phyloP scores from a whole-genome alignment of 2,329 filamentous ascomycete genomes.

The Penicillium expansum region DNA sequence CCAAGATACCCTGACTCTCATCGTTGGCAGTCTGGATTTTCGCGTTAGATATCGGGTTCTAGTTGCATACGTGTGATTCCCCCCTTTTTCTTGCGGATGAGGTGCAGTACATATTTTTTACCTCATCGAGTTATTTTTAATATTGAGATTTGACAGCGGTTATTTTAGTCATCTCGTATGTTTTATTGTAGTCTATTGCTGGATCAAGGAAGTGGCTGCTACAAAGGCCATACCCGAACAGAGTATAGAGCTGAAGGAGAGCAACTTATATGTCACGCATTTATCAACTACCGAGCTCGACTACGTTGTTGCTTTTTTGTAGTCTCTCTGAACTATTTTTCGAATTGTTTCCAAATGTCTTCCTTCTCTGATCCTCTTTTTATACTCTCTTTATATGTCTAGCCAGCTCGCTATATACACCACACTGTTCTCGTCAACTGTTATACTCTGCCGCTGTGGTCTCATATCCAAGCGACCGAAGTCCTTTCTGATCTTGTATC shows the following conservation, averaged over 20 bases:
- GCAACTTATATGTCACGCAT: too few species aligned
- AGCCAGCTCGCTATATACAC: background rate
- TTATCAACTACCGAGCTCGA: too few species aligned
- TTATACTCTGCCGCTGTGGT: background rate
- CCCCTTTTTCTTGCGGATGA: background rate
- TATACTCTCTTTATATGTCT: background rate
- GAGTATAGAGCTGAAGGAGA: background rate
- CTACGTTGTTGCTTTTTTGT: too few species aligned
- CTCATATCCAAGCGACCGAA: background rate
- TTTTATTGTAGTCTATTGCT: background rate
- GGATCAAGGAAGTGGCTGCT: background rate
- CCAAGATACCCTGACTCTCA: slow-evolving; percentile 1
- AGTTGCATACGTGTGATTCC: background rate
- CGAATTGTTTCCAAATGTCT: too few species aligned
- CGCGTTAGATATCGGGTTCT: background rate
- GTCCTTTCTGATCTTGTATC: background rate
- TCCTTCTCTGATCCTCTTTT: background rate
- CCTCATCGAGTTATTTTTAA: background rate
- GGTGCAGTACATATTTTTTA: background rate
- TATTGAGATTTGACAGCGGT: background rate
- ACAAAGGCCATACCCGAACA: background rate
- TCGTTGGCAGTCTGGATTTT: background rate
- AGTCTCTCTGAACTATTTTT: too few species aligned
- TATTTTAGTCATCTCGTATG: background rate
- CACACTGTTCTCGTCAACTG: background rate